Evolutionary conservation across 1,139 yeast species (phyloP), one percentile per base, ranked within the genome.

Genomic region (Blastobotrys proliferans): DNA sequence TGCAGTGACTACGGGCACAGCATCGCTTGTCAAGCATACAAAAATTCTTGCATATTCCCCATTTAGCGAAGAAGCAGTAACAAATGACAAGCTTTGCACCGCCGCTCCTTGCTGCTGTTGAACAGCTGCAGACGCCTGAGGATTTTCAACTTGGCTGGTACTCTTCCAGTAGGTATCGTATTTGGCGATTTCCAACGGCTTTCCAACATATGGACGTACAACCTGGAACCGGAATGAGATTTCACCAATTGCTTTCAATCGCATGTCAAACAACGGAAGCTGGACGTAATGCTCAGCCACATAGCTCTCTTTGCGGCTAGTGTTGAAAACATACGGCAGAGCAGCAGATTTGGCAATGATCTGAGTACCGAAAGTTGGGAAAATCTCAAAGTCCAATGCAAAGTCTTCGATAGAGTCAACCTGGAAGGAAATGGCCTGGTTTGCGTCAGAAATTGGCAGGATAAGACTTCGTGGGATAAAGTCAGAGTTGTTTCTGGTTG

Each of bases 121-220:
- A 9, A 9, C 11, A 33, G 31, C 21, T 14, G 16, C 30, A 53
- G 53, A 43, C 54, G 53, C 25, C 52, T 21, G 11, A n/a, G n/a
- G n/a, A 44, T 41, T 43, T 38, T 63, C 69, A 25, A 68, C 62
- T 34, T 72, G 73, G 31, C 72, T 76, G 0, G 95, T 84, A 1
- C 95, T 81, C 64, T 90, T 92, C 98, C 98, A 92, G 64, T 92
- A 92, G 0, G 97, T 90, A 58, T 90, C 97, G 60, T 86, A 90
- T 66, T 88, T 86, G 4, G 95, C 81, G 33, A 94, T 85, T 62
- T 90, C 97, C 44, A 92, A 69, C 8, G 95, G 82, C 11, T 72
- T 73, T 3, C 97, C 97, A 3, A 83, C 73, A 62, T 83, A 92
- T n/a, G 98, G 97, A 60, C 81, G 80, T 44, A 92, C 86, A 6